A percentile compares a stretch with the other conserved stretches of the same genome.
phyloP scores from a whole-genome alignment of 2,329 filamentous ascomycete species.

The Fusarium torreyae region DNA sequence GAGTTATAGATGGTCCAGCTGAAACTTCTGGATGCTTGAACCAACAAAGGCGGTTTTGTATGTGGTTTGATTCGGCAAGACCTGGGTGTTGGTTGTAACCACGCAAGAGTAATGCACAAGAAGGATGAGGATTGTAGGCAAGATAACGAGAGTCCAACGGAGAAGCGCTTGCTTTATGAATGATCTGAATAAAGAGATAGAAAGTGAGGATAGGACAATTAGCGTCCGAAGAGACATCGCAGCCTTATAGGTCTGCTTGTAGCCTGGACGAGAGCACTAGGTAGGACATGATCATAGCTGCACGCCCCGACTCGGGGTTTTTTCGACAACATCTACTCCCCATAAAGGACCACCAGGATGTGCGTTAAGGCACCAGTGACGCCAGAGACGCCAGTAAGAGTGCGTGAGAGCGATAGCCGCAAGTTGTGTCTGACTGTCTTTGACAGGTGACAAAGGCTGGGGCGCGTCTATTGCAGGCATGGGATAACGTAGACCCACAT shows the following conservation, averaged over 20 bases:
- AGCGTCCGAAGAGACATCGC: slow-evolving; percentile 61
- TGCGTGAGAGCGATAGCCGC: slow-evolving; percentile 50
- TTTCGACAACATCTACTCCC: slow-evolving; percentile 31
- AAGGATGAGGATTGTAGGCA: slow-evolving; percentile 22
- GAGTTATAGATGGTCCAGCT: slow-evolving; percentile 15
- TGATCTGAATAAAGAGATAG: slow-evolving; percentile 40
- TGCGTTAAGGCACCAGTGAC: slow-evolving; percentile 52
- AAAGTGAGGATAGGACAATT: slow-evolving; percentile 49
- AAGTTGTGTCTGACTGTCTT: slow-evolving; percentile 52
- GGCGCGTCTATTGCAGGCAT: slow-evolving; percentile 51
- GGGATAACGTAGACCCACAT: slow-evolving; percentile 48
- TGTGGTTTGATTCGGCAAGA: slow-evolving; percentile 17
- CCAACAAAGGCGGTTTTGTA: slow-evolving; percentile 19
- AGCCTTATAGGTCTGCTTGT: slow-evolving; percentile 66
- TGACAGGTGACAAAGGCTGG: slow-evolving; percentile 52
- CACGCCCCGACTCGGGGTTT: slow-evolving; percentile 40
- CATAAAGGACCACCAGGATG: slow-evolving; percentile 38
- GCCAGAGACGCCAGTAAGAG: slow-evolving; percentile 50
- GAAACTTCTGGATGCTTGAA: slow-evolving; percentile 15
- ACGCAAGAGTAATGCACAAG: slow-evolving; percentile 13
- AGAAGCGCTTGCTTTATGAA: slow-evolving; percentile 33
- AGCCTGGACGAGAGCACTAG: slow-evolving; percentile 49
- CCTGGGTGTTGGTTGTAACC: slow-evolving; percentile 11
- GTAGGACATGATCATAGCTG: slow-evolving; percentile 38
- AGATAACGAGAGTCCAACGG: slow-evolving; percentile 20